Base-by-base conservation (phyloP, 306 rosid genomes). In the Bauhinia variegata region DNA sequence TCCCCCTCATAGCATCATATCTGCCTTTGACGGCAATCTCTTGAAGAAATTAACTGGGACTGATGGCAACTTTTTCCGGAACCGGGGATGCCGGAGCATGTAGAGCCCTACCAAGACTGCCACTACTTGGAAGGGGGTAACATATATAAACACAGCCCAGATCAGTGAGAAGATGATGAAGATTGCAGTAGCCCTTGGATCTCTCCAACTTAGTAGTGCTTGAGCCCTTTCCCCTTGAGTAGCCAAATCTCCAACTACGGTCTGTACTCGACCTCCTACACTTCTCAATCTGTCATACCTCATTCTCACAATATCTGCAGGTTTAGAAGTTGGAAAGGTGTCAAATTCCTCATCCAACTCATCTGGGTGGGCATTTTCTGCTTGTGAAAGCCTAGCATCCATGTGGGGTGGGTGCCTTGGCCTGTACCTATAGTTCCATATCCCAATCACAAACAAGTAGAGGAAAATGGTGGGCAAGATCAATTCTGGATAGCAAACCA, bases 271-370 rank as follows among this genome's bases (percentile, higher is more conserved):
- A 2, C 96, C 92, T 0, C 83, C 97, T 48, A 95, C 95, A 53
- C 84, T 82, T 16, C 95, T 68, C 82, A 95, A 63, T 59, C 99
- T 71, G 71, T 95, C 99, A 66, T 95, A 95, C 85, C 99, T 86
- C 87, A 83, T 75, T 61, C 96, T 77, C 70, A 95, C 99, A 14
- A 83, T 78, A 58, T 90, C 97, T 0, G 91, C 0, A 0, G 87
- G 89, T 16, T 31, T 70, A 6, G 75, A 3, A 0, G 97, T 75
- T 2, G 99, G 99, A 63, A 88, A 93, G 6, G 76, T 50, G 83
- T 93, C 99, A 5, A 93, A 93, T 74, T 93, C 99, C 81, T 93
- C 99, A 0, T 93, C 95, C 55, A 93, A 68, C 60, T 93, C 99
- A 37, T 93, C 99, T 0, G 86, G 87, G 80, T 70, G 87, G 0